A percentile compares a stretch with the other conserved stretches of the same genome.
phyloP scores from a whole-genome alignment of 352 stramenopile species.

The Pythium dissimile region DNA sequence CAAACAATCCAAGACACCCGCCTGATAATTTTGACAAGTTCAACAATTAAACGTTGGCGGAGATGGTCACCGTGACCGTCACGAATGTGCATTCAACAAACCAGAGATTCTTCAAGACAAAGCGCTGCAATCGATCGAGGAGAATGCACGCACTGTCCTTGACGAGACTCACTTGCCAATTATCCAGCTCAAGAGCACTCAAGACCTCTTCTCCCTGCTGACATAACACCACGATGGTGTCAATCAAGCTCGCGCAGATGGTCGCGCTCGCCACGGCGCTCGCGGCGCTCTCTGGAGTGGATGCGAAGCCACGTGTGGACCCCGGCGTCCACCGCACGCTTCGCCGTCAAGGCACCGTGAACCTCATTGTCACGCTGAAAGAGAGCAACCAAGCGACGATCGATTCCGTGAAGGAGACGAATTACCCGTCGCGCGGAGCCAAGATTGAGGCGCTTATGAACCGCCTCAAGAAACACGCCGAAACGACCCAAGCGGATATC shows the following conservation, averaged over 20 bases:
- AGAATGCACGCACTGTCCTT: too few species aligned
- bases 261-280: neutral
- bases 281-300: neutral
- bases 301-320: slow-evolving; percentile 11
- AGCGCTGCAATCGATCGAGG: too few species aligned
- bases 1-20: too few species aligned
- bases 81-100: too few species aligned
- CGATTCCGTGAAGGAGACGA: slow-evolving; percentile 11
- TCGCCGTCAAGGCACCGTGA: slow-evolving; percentile 22
- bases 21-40: too few species aligned
- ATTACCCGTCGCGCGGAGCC: slow-evolving; percentile 12
- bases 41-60: too few species aligned
- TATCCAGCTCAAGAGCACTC: neutral
- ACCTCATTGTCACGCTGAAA: slow-evolving; percentile 34
- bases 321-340: slow-evolving; percentile 28
- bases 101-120: too few species aligned
- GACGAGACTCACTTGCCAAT: neutral
- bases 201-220: neutral
- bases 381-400: slow-evolving; percentile 1
- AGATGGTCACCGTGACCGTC: too few species aligned
- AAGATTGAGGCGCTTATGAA: slow-evolving; percentile 10
- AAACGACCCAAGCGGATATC: neutral
- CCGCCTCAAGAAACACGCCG: neutral
- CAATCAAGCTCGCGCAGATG: neutral
- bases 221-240: neutral